These are phyloP conservation scores for Picochlorum sp. DNA, from an alignment of 139 green algal species.

Conservation along the genomic window DNA sequence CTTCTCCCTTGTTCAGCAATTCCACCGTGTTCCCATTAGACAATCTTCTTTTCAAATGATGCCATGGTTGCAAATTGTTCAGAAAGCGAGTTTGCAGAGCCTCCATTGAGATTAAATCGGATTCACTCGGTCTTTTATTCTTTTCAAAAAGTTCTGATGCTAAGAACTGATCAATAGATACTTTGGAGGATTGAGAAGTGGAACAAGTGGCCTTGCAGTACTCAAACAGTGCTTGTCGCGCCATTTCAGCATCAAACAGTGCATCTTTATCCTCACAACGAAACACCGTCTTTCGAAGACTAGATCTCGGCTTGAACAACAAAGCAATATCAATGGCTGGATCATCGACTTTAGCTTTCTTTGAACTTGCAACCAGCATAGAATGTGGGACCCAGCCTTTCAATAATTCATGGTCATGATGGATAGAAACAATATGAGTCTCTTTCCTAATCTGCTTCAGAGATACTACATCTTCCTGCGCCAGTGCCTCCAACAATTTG, in stretches of 20 bases:
- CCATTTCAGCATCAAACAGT: constrained; percentile 8
- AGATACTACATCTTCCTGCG: constrained; percentile 15
- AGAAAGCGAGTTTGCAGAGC: constrained; percentile 1
- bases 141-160: constrained; percentile 9
- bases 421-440: constrained; percentile 11
- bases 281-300: too few relatives aligned
- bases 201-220: neutral
- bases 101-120: neutral
- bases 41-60: constrained; percentile 1
- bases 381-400: too few relatives aligned
- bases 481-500: constrained; percentile 25
- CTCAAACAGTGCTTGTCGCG: constrained; percentile 17
- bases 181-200: too few relatives aligned
- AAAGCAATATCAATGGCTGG: too few relatives aligned
- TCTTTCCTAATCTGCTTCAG: constrained; percentile 28
- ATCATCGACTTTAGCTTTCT: too few relatives aligned
- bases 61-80: constrained; percentile 19
- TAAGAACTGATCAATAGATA: constrained; percentile 9
- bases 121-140: constrained; percentile 10
- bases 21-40: neutral
- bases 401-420: constrained; percentile 2
- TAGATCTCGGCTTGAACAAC: too few relatives aligned
- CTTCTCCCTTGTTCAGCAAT: constrained; percentile 15
- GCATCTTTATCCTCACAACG: neutral
- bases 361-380: too few relatives aligned